These are phyloP conservation scores for Talaromyces albobiverticillius DNA, from an alignment of 2,329 filamentous ascomycete genomes.

Conservation along the genomic window DNA sequence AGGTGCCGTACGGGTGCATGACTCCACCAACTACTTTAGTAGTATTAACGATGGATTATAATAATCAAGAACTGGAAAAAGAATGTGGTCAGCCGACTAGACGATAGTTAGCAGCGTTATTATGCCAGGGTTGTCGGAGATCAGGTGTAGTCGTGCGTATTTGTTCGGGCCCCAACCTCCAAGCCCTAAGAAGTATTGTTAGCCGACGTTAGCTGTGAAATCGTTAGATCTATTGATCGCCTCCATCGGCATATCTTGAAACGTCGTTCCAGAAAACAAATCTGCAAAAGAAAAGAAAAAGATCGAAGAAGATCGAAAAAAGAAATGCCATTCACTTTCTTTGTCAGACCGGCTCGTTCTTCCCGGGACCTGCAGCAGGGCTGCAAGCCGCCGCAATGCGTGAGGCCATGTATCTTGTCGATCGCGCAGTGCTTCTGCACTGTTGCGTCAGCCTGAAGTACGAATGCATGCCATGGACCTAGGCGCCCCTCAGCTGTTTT, in stretches of 20 bases:
- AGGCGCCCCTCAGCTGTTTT: neutral
- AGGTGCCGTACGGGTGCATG: neutral
- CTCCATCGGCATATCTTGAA: no score
- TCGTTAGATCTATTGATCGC: no score
- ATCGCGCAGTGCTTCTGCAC: neutral
- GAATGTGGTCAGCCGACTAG: neutral
- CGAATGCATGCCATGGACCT: neutral
- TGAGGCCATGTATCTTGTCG: neutral
- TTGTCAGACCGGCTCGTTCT: neutral
- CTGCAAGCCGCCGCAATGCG: neutral
- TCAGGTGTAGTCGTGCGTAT: neutral
- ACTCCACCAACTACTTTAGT: neutral
- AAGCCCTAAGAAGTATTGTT: neutral
- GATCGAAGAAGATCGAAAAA: neutral
- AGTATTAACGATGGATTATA: neutral
- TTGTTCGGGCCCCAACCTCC: neutral
- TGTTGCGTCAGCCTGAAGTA: neutral
- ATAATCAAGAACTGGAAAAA: neutral
- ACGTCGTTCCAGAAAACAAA: no score
- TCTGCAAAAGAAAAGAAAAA: no score
- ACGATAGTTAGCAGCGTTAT: neutral
- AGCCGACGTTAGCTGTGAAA: neutral
- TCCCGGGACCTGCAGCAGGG: constrained; percentile 7
- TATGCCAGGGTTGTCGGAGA: neutral
- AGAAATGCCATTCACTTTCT: neutral